phyloP scores from a whole-genome alignment of 2,329 filamentous ascomycete species.

The Pezicula radicicola region DNA sequence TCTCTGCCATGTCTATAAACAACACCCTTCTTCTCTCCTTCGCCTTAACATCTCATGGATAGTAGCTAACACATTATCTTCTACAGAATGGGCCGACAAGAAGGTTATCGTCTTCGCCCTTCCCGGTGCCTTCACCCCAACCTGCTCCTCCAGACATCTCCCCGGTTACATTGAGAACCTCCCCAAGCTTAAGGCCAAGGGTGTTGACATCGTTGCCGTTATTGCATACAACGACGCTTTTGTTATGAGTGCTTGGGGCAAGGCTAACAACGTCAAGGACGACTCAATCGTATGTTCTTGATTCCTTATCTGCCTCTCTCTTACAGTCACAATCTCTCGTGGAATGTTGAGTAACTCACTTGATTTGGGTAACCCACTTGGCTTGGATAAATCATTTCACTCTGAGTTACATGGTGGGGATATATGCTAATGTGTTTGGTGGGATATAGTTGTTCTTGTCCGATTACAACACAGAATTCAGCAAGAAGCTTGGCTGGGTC shows the following conservation, averaged over 20 bases:
- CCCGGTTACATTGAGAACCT: constrained; percentile 66
- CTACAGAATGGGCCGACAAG: constrained; percentile 60
- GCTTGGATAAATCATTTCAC: too few relatives aligned
- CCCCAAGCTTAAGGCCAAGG: constrained; percentile 57
- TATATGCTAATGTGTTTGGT: not conserved
- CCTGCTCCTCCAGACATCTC: constrained; percentile 65
- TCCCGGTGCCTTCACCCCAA: constrained; percentile 68
- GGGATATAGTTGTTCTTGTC: constrained; percentile 58
- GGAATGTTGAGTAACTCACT: not conserved
- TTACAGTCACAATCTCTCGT: not conserved
- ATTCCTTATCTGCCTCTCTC: not conserved
- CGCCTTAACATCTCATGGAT: not conserved
- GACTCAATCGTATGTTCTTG: constrained; percentile 55
- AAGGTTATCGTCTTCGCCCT: constrained; percentile 69
- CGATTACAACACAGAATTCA: constrained; percentile 62
- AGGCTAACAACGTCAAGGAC: constrained; percentile 63
- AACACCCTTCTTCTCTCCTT: not conserved
- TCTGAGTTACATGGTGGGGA: not conserved
- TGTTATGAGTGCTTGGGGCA: constrained; percentile 71
- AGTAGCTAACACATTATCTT: constrained; percentile 2
- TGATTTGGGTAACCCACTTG: too few relatives aligned
- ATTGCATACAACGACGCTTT: constrained; percentile 68
- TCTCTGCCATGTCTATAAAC: not conserved
- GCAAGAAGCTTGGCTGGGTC: constrained; percentile 62
- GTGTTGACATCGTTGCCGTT: constrained; percentile 65